phyloP scores from a whole-genome alignment of 306 rosid genomes.

The Argentina anserina region DNA sequence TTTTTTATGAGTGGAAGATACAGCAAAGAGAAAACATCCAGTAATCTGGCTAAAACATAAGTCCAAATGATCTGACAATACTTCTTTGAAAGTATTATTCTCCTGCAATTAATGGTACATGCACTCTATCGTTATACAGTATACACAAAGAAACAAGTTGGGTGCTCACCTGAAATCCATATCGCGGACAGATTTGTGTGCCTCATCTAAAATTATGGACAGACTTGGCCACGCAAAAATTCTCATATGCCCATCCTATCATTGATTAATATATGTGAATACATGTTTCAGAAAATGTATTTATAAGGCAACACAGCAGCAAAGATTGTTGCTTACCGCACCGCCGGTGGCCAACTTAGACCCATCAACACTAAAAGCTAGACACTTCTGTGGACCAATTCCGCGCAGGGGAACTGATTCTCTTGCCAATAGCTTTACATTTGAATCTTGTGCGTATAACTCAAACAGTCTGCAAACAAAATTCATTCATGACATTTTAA shows the following conservation, averaged over 20 bases:
- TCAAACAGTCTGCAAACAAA: constrained; percentile 58
- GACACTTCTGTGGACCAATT: constrained; percentile 66
- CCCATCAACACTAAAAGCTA: constrained; percentile 86
- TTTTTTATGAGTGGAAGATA: not conserved
- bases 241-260: constrained; percentile 83
- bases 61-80: not conserved
- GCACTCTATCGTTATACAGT: not conserved
- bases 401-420: constrained; percentile 48
- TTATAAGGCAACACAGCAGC: constrained; percentile 1
- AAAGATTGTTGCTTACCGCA: constrained; percentile 44
- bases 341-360: constrained; percentile 90
- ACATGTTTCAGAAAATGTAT: not conserved
- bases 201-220: constrained; percentile 68
- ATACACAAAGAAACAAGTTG: not conserved
- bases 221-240: constrained; percentile 84
- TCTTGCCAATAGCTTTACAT: constrained; percentile 58
- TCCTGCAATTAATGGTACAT: not conserved
- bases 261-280: constrained; percentile 20
- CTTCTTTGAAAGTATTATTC: not conserved
- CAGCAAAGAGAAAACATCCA: not conserved
- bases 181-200: constrained; percentile 75
- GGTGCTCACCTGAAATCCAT: constrained; percentile 81
- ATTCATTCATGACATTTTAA: not conserved
- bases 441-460: constrained; percentile 34
- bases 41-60: constrained; percentile 6